Percentiles rank a stretch among this genome's conserved stretches.
Evolutionary conservation across 78 protist species (phyloP).

Genomic region (Parvularia atlantis): DNA sequence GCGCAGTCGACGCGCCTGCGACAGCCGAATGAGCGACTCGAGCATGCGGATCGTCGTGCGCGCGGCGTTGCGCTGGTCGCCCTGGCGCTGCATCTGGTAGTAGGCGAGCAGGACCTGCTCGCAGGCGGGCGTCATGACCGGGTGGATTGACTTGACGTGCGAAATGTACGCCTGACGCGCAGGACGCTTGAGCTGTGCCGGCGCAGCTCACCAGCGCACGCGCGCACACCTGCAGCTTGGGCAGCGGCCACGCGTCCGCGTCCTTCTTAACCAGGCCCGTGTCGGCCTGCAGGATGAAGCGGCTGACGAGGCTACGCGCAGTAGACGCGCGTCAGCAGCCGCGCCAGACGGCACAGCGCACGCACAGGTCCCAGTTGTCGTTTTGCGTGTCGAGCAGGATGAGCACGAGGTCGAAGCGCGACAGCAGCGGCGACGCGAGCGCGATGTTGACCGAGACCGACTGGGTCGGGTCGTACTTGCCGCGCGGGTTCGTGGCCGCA

Average conservation of each 20-base stretch:
- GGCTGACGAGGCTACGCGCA: neutral
- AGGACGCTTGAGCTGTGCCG: neutral
- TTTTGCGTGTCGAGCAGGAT: slow-evolving; percentile 63
- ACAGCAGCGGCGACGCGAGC: slow-evolving; percentile 79
- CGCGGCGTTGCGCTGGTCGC: slow-evolving; percentile 37
- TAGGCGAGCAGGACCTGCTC: slow-evolving; percentile 39
- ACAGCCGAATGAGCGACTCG: slow-evolving; percentile 71
- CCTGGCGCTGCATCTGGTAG: slow-evolving; percentile 52
- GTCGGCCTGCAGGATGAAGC: neutral
- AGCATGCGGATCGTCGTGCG: slow-evolving; percentile 91
- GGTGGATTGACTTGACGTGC: neutral
- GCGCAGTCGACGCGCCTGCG: neutral
- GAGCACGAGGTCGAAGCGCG: slow-evolving; percentile 89
- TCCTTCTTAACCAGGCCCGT: neutral
- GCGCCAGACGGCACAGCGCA: slow-evolving; percentile 42
- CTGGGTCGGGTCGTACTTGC: neutral
- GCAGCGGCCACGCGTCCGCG: neutral
- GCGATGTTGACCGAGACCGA: slow-evolving; percentile 56
- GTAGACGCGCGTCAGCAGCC: neutral
- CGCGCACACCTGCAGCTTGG: neutral
- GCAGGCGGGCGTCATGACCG: neutral
- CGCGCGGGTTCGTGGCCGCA: slow-evolving; percentile 82
- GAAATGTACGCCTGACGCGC: neutral
- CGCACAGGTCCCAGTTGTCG: slow-evolving; percentile 58
- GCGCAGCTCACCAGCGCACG: neutral